phyloP scores from a whole-genome alignment of 2,329 filamentous ascomycete species.

The Verticillium longisporum region DNA sequence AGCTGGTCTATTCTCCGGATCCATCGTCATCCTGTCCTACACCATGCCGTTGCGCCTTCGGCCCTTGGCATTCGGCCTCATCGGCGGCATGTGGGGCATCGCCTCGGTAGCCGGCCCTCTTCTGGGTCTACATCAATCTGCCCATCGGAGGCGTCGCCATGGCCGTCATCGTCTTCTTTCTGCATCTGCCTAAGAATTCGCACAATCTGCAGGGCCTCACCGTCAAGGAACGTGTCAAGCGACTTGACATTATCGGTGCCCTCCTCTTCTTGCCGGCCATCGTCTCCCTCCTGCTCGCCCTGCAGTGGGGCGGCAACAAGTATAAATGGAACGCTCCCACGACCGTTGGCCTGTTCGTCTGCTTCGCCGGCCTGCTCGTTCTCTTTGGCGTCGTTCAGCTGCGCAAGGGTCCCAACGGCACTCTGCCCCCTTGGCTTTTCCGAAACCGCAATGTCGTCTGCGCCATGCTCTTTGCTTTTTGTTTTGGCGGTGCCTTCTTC shows the following conservation, averaged over 20 bases:
- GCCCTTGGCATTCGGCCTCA: slow-evolving; percentile 46
- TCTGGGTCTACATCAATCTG: slow-evolving; percentile 38
- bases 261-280: slow-evolving; percentile 44
- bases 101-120: slow-evolving; percentile 44
- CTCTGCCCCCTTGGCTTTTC: slow-evolving; percentile 41
- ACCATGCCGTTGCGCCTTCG: slow-evolving; percentile 46
- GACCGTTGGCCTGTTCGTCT: slow-evolving; percentile 45
- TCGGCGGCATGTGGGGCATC: slow-evolving; percentile 51
- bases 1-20: slow-evolving; percentile 43
- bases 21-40: slow-evolving; percentile 38
- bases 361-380: slow-evolving; percentile 35
- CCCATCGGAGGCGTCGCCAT: slow-evolving; percentile 41
- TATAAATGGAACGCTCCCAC: slow-evolving; percentile 42
- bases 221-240: slow-evolving; percentile 28
- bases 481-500: slow-evolving; percentile 46
- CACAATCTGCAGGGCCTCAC: slow-evolving; percentile 23
- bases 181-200: slow-evolving; percentile 26
- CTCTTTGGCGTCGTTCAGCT: slow-evolving; percentile 40
- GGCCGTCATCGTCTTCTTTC: slow-evolving; percentile 38
- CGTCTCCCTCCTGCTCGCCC: slow-evolving; percentile 45
- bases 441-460: slow-evolving; percentile 33
- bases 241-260: slow-evolving; percentile 43
- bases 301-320: slow-evolving; percentile 49
- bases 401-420: slow-evolving; percentile 39
- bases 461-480: slow-evolving; percentile 33